These are phyloP conservation scores for Rubia peregrina DNA, from an alignment of 305 asterid genomes.

Conservation along the genomic window DNA sequence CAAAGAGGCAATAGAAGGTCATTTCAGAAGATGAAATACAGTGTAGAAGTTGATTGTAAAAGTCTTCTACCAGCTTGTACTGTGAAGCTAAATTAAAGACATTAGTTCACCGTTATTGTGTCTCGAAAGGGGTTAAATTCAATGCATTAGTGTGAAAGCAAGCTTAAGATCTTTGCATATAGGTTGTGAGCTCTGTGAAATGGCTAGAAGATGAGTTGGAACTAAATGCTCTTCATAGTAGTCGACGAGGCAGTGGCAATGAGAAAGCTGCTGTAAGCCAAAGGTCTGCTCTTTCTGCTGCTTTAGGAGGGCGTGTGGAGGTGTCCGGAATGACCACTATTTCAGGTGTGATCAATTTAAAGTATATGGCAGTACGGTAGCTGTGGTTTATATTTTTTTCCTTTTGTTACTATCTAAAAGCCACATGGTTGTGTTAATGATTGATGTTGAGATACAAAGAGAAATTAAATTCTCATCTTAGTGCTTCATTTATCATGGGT, in stretches of 20 bases:
- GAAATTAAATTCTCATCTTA: background rate
- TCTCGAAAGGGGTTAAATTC: background rate
- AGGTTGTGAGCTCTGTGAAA: slow-evolving; percentile 99
- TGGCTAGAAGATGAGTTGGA: slow-evolving; percentile 99
- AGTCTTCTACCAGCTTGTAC: background rate
- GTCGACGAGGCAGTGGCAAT: slow-evolving; percentile 88
- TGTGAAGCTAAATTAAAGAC: slow-evolving; percentile 8
- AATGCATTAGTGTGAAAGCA: background rate
- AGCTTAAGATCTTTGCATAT: slow-evolving; percentile 18
- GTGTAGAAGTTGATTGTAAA: slow-evolving; percentile 2
- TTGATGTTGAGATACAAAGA: slow-evolving; percentile 2
- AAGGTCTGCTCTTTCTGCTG: slow-evolving; percentile 94
- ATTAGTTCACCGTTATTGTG: background rate
- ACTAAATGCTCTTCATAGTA: slow-evolving; percentile 98
- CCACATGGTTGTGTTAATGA: background rate
- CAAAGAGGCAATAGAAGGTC: background rate
- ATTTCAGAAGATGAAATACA: background rate
- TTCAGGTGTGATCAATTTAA: slow-evolving; percentile 49
- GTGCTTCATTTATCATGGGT: slow-evolving; percentile 17
- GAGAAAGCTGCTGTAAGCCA: slow-evolving; percentile 95
- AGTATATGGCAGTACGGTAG: background rate
- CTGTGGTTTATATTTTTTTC: background rate
- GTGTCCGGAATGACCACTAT: slow-evolving; percentile 86
- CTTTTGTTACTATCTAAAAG: background rate
- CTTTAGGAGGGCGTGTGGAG: slow-evolving; percentile 93